Percentiles rank a stretch among this genome's conserved stretches.
phyloP scores from a whole-genome alignment of 2,329 filamentous ascomycete species.

The Aspergillus spinulosporus region DNA sequence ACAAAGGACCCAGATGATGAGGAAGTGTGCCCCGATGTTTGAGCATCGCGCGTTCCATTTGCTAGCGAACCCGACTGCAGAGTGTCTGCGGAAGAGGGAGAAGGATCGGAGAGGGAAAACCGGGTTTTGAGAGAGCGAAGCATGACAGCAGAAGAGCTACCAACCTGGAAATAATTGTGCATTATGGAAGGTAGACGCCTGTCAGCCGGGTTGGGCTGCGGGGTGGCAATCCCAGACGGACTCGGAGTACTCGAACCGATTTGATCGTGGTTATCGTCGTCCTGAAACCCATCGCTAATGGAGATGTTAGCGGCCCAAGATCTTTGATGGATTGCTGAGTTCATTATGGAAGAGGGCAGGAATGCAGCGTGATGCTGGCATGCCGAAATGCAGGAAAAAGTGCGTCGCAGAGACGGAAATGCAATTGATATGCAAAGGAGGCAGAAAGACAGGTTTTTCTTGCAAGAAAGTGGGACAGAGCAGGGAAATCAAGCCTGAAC shows the following conservation, averaged over 20 bases:
- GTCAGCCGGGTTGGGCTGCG: constrained; percentile 88
- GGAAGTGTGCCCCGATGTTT: constrained; percentile 29
- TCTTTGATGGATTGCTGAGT: constrained; percentile 1
- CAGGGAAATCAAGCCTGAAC: constrained; percentile 9
- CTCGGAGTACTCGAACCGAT: constrained; percentile 75
- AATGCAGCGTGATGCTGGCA: constrained; percentile 12
- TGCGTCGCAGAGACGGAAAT: background rate
- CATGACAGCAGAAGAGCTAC: constrained; percentile 78
- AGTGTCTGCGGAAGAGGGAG: constrained; percentile 27
- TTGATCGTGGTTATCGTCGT: constrained; percentile 46
- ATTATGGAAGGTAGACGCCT: constrained; percentile 94
- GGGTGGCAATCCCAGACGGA: constrained; percentile 87
- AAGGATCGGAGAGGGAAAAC: constrained; percentile 37
- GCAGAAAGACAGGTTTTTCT: background rate
- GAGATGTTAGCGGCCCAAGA: constrained; percentile 29
- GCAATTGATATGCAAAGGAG: constrained; percentile 17
- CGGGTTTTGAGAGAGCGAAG: constrained; percentile 46
- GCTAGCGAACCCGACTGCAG: constrained; percentile 27
- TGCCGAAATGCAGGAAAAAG: background rate
- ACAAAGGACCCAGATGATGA: constrained; percentile 45
- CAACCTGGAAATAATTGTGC: constrained; percentile 99
- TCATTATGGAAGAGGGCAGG: constrained; percentile 10
- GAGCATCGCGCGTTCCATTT: constrained; percentile 27
- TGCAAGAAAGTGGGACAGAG: constrained; percentile 1
- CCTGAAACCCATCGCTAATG: constrained; percentile 33